Evolutionary conservation across 2,329 filamentous ascomycete genomes (phyloP), one percentile per base, ranked within the genome.

Genomic region (Penicillium sp.): DNA sequence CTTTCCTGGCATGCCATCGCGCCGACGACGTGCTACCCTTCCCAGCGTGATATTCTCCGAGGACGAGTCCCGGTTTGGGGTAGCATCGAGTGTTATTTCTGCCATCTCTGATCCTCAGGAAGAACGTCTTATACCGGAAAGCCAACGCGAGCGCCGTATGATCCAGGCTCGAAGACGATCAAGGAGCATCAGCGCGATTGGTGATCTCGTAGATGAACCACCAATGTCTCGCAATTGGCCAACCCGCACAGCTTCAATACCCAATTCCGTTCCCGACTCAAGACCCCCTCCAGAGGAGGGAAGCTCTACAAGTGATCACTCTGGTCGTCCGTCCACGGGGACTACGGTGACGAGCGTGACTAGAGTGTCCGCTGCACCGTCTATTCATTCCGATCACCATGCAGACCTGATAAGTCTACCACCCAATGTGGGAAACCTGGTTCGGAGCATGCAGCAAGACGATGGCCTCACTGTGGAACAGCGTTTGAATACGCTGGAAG

Each of bases 401-500:
- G 48, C 50, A 13, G 64, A 62, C 13, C 54, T 57, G 23, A 57
- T 63, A 18, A 64, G 57, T 28, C 56, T 70, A 3, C 60, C 66
- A 1, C 69, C 72, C 1, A 67, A 72, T 50, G 66, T 76, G 34
- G 68, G 69, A n/a, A 68, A 66, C 33, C 61, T 76, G 12, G 65
- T 75, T 34, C 69, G 65, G 39, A 63, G 66, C 12, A 73, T 77
- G 64, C 72, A 74, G 42, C 66, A 70, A 34, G 69, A 74, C 49
- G 71, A 73, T 23, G 68, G 68, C 18, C 61, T 70, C 16, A 73
- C 68, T 3, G 60, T 79, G 1, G 76, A 77, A 51, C 75, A 79
- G 49, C 70, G 77, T 43, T 57, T 79, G n/a, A 74, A 74, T 31
- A 79, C 76, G 0, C 63, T 79, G 6, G 77, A 79, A 54, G 76